These are phyloP conservation scores for Dactylonectria estremocensis DNA, from an alignment of 2,329 filamentous ascomycete species.

Conservation along the genomic window DNA sequence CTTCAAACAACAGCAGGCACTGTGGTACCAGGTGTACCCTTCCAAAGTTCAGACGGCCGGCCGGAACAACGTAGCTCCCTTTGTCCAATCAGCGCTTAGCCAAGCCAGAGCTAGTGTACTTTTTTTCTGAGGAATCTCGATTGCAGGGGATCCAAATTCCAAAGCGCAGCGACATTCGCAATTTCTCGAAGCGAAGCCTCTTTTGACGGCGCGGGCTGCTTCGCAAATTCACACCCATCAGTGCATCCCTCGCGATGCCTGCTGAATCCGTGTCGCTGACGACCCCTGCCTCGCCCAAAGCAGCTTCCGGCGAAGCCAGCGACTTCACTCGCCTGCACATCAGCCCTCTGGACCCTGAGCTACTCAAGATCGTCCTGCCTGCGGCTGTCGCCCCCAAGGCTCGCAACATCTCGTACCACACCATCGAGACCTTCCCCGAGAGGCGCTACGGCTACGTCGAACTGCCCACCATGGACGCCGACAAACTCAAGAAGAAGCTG, in stretches of 20 bases:
- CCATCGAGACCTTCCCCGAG: slow-evolving; percentile 89
- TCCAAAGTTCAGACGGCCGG: slow-evolving; percentile 1
- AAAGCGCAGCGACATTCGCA: slow-evolving; percentile 27
- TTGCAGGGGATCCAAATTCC: slow-evolving; percentile 28
- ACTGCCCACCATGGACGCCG: slow-evolving; percentile 83
- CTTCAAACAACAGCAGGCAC: slow-evolving; percentile 17
- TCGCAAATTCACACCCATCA: slow-evolving; percentile 38
- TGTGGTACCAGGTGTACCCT: slow-evolving; percentile 20
- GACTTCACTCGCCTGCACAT: slow-evolving; percentile 78
- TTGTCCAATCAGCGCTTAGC: slow-evolving; percentile 40
- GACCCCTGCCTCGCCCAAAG: slow-evolving; percentile 7
- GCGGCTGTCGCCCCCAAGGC: slow-evolving; percentile 76
- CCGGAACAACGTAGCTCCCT: slow-evolving; percentile 48
- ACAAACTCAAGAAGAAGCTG: slow-evolving; percentile 92
- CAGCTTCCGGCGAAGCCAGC: slow-evolving; percentile 35
- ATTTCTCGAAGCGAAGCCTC: slow-evolving; percentile 30
- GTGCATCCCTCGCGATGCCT: slow-evolving; percentile 44
- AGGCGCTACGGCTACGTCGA: slow-evolving; percentile 92
- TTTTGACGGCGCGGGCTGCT: slow-evolving; percentile 31
- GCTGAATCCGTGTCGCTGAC: slow-evolving; percentile 32
- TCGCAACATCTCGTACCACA: slow-evolving; percentile 90
- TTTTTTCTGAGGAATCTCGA: slow-evolving; percentile 40
- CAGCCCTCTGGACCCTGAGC: slow-evolving; percentile 83
- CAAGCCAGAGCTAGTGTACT: slow-evolving; percentile 30
- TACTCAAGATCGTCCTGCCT: slow-evolving; percentile 81